Percentiles rank a stretch among this genome's conserved stretches.
Evolutionary conservation across 2,329 filamentous ascomycete species (phyloP).

Genomic region (Gliomastix tumulicola): DNA sequence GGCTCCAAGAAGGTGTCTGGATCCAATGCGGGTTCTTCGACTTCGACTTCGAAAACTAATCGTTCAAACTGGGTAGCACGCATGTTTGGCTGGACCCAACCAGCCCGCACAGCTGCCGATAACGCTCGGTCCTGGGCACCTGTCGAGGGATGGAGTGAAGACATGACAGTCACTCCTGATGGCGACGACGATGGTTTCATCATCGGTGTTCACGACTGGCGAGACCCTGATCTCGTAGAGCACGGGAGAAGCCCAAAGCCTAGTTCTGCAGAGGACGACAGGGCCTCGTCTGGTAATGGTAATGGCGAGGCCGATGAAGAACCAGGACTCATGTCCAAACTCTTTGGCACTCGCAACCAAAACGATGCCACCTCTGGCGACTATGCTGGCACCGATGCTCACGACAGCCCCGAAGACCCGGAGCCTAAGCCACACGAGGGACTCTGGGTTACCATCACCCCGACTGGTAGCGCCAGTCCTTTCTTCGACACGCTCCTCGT

Average conservation of each 20-base stretch:
- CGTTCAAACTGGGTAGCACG: conserved; percentile 45
- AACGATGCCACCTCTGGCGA: too few species aligned
- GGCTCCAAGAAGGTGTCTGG: conserved; percentile 7
- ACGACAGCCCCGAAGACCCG: conserved; percentile 16
- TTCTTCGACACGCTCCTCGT: conserved; percentile 97
- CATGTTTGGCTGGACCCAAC: conserved; percentile 27
- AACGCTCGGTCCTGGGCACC: conserved; percentile 66
- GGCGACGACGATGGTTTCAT: conserved; percentile 53
- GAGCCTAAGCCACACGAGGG: conserved; percentile 49
- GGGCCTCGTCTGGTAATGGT: too few species aligned
- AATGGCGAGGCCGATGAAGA: conserved; percentile 6
- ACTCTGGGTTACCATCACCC: conserved; percentile 94
- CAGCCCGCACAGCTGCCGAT: conserved; percentile 26
- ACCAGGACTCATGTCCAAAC: conserved; percentile 32
- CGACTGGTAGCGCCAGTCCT: conserved; percentile 80
- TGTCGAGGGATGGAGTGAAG: conserved; percentile 59
- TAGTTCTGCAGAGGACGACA: not conserved
- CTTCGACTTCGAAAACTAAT: too few species aligned
- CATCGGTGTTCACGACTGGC: conserved; percentile 83
- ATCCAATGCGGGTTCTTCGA: conserved; percentile 17
- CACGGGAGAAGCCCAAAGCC: conserved; percentile 2
- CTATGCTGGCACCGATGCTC: too few species aligned
- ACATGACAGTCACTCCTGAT: too few species aligned
- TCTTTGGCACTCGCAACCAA: conserved; percentile 42
- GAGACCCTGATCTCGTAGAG: conserved; percentile 56